Evolutionary conservation across 306 rosid species (phyloP).

Genomic region (Echinosophora koreensis): DNA sequence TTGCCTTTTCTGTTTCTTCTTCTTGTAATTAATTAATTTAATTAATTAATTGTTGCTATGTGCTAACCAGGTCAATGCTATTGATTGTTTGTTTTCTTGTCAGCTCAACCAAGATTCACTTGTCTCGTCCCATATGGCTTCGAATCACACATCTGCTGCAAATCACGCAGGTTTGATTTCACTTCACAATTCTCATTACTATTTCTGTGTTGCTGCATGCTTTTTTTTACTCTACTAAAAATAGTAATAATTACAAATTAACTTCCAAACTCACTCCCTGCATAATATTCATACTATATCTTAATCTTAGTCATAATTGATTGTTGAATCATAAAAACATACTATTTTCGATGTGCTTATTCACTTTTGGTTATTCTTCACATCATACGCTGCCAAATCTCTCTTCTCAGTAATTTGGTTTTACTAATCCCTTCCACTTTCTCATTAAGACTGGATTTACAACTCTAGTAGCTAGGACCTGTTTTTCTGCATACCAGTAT

Average conservation of each 20-base stretch:
- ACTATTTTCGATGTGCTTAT: neutral
- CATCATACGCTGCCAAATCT: neutral
- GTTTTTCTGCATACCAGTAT: neutral
- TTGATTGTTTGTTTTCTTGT: constrained; percentile 40
- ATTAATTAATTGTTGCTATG: constrained; percentile 27
- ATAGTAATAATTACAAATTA: neutral
- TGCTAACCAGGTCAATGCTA: constrained; percentile 40
- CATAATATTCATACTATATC: neutral
- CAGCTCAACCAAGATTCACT: constrained; percentile 26
- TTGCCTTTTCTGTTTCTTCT: constrained; percentile 1
- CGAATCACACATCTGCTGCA: constrained; percentile 58
- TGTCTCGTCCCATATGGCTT: constrained; percentile 50
- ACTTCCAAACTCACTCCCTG: neutral
- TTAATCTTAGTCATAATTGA: constrained; percentile 7
- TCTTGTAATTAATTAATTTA: constrained; percentile 12
- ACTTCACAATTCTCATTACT: neutral
- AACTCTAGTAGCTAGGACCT: constrained; percentile 1
- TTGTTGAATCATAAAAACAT: neutral
- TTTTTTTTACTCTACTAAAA: neutral
- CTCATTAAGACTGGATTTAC: neutral
- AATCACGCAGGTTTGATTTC: constrained; percentile 64
- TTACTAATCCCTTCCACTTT: neutral
- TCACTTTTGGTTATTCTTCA: neutral
- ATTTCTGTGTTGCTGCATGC: neutral
- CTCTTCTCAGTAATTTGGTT: neutral